These are phyloP conservation scores for Centella asiatica DNA, from an alignment of 129 eudicot species.

Conservation along the genomic window DNA sequence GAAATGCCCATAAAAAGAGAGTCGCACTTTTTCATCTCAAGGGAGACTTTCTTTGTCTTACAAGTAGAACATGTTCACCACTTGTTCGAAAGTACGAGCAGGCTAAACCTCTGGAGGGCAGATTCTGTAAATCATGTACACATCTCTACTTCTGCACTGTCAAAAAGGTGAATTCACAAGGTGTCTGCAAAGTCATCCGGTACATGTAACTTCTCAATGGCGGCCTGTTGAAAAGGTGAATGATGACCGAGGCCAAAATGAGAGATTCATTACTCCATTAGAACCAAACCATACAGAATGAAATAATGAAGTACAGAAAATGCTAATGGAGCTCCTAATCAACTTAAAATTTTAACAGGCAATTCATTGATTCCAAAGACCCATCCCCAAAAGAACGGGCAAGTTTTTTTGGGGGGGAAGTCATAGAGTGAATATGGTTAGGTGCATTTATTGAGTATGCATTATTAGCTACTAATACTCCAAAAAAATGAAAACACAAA, in stretches of 20 bases:
- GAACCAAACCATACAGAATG: background rate
- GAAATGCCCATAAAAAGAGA: background rate
- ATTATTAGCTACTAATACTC: background rate
- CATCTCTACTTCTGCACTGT: constrained; percentile 6
- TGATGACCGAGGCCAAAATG: background rate
- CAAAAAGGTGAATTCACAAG: constrained; percentile 22
- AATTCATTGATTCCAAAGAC: background rate
- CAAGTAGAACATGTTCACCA: too few relatives aligned
- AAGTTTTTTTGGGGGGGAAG: too few relatives aligned
- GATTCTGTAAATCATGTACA: constrained; percentile 12
- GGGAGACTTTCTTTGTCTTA: too few relatives aligned
- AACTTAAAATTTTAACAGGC: background rate
- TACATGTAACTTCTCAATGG: constrained; percentile 87
- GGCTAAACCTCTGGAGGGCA: constrained; percentile 10
- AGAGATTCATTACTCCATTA: too few relatives aligned
- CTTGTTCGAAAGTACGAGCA: constrained; percentile 21
- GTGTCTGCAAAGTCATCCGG: constrained; percentile 75
- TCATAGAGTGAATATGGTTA: too few relatives aligned
- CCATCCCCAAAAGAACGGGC: background rate
- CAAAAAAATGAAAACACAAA: too few relatives aligned
- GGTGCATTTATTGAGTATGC: background rate
- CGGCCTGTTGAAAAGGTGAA: constrained; percentile 44
- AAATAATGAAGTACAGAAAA: too few relatives aligned
- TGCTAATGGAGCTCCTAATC: too few relatives aligned
- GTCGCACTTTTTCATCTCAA: too few relatives aligned